Evolutionary conservation across 495 filamentous ascomycete species (phyloP), one percentile per base, ranked within the genome.

Genomic region (Neurospora sublineolata): DNA sequence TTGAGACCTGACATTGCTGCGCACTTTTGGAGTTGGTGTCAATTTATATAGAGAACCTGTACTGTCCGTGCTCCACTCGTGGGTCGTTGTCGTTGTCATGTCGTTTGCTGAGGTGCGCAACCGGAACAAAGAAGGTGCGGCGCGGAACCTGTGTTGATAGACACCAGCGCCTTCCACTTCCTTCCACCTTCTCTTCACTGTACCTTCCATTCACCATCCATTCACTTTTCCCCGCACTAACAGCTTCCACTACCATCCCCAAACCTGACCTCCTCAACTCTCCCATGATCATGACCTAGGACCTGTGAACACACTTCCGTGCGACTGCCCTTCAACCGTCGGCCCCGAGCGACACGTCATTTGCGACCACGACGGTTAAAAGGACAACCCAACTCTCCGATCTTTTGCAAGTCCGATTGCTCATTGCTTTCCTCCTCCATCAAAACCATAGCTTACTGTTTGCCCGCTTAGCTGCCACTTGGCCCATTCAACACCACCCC

Each of bases 131-230:
- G 46, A 58, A 30, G 12, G 46, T 16, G 23, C 46, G 46, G 2
- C 23, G 46, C 12, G 23, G 23, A 58, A 58, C 46, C 42, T 30
- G 46, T 27, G 23, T 58, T 58, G 46, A 27, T 27, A 12, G 10
- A 58, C 46, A 30, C 46, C 46, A 58, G 46, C 14, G 46, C 46
- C 46, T 58, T 58, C 46, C 46, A 7, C 46, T 27, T 58, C 11
- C 4, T 58, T 58, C 46, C 46, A 30, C n/a, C 1, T 27, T 27
- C 46, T 6, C 46, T 27, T 27, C 20, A 52, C 44, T 27, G 1
- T 20, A 58, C 46, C 20, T 58, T 5, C 46, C 46, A 27, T 58
- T 58, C 46, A 58, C 20, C 20, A 10, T 52, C 20, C 44, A 52
- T 23, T 27, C 46, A 11, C n/a, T 27, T 52, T 52, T 27, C 9